A percentile compares a stretch with the other conserved stretches of the same genome.
phyloP scores from a whole-genome alignment of 495 filamentous ascomycete genomes.

The Talaromyces trachyspermus region DNA sequence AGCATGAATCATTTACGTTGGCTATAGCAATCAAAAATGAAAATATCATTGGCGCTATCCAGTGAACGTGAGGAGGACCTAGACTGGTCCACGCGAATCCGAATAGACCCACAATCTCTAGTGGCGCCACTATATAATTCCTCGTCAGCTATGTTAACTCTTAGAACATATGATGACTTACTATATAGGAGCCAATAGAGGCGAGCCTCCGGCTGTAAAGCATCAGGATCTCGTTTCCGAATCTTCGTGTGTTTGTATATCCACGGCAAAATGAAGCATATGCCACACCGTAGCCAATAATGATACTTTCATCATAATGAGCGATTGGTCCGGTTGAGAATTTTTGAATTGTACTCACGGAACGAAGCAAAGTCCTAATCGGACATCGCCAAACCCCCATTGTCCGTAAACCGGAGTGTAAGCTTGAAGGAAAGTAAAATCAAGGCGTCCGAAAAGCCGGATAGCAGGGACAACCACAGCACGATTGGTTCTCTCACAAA shows the following conservation, averaged over 20 bases:
- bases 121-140: constrained; percentile 36
- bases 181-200: constrained; percentile 36
- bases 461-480: constrained; percentile 55
- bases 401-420: constrained; percentile 53
- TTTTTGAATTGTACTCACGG: not conserved
- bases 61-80: constrained; percentile 45
- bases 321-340: not conserved
- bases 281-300: constrained; percentile 53
- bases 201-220: constrained; percentile 13
- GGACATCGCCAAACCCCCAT: constrained; percentile 50
- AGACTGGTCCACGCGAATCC: constrained; percentile 54
- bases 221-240: constrained; percentile 26
- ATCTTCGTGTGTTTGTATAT: constrained; percentile 40
- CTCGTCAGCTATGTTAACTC: not conserved
- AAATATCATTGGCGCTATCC: constrained; percentile 51
- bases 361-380: constrained; percentile 51
- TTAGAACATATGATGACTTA: not conserved
- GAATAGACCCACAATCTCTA: constrained; percentile 53
- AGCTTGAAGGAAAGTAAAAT: constrained; percentile 66
- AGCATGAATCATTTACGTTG: constrained; percentile 25
- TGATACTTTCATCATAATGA: constrained; percentile 29
- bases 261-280: constrained; percentile 52
- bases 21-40: constrained; percentile 50
- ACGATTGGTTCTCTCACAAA: constrained; percentile 66
- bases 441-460: constrained; percentile 64